A percentile compares a stretch with the other conserved stretches of the same genome.
These are phyloP conservation scores for Ascomycota sp. DNA, from an alignment of 2,329 filamentous ascomycete species.

Conservation along the genomic window DNA sequence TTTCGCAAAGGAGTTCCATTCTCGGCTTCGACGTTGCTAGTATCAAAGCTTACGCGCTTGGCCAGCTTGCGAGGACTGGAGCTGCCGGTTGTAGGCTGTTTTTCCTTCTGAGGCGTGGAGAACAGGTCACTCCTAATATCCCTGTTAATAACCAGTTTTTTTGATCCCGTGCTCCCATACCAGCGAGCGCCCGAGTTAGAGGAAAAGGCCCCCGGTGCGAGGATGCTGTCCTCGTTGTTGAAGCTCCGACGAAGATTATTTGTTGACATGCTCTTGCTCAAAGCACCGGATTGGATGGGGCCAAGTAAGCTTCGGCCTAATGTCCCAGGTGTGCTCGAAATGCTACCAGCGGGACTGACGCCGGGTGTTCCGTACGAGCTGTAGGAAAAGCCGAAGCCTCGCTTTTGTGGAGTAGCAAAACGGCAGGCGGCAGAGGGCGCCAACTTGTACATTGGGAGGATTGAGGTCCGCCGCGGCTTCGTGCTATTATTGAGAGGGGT, in stretches of 20 bases:
- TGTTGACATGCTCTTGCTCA: slow-evolving; percentile 73
- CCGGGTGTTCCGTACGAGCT: slow-evolving; percentile 71
- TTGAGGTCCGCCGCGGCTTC: slow-evolving; percentile 56
- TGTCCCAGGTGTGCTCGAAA: slow-evolving; percentile 42
- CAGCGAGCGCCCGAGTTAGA: slow-evolving; percentile 39
- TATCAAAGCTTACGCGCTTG: slow-evolving; percentile 86
- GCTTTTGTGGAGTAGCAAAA: slow-evolving; percentile 63
- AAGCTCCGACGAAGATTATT: slow-evolving; percentile 68
- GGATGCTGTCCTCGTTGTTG: slow-evolving; percentile 63
- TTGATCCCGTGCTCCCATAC: slow-evolving; percentile 48
- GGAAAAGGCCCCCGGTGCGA: slow-evolving; percentile 68
- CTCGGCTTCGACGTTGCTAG: slow-evolving; percentile 23
- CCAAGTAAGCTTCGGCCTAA: slow-evolving; percentile 42
- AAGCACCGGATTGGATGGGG: slow-evolving; percentile 43
- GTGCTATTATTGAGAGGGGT: slow-evolving; percentile 60
- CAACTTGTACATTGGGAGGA: slow-evolving; percentile 69
- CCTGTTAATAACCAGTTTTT: slow-evolving; percentile 82
- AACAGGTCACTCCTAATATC: slow-evolving; percentile 56
- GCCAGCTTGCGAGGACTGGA: slow-evolving; percentile 34
- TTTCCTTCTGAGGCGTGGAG: slow-evolving; percentile 34
- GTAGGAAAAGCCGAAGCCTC: slow-evolving; percentile 80
- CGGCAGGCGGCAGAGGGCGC: slow-evolving; percentile 61
- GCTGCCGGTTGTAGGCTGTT: slow-evolving; percentile 16
- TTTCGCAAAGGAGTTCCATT: slow-evolving; percentile 13
- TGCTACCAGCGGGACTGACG: slow-evolving; percentile 40